phyloP scores from a whole-genome alignment of 2,329 filamentous ascomycete genomes.

The Pseudohalonectria lignicola region DNA sequence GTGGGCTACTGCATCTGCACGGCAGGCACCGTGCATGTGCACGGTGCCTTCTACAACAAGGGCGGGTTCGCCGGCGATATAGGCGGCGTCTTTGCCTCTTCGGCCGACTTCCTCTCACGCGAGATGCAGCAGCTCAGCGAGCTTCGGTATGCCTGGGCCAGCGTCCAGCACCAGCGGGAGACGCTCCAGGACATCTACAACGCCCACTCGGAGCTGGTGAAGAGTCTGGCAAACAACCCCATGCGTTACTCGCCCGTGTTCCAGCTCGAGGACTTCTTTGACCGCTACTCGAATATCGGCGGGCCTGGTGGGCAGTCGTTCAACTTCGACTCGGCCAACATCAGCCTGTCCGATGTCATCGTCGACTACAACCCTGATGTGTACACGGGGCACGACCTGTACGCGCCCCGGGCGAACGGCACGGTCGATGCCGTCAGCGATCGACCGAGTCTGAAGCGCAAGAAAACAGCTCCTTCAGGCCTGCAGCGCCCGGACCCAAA shows the following conservation, averaged over 20 bases:
- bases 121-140: slow-evolving; percentile 75
- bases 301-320: slow-evolving; percentile 47
- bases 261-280: slow-evolving; percentile 80
- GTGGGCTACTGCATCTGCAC: slow-evolving; percentile 81
- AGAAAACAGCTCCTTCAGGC: slow-evolving; percentile 27
- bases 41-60: slow-evolving; percentile 69
- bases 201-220: slow-evolving; percentile 72
- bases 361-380: slow-evolving; percentile 49
- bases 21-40: slow-evolving; percentile 78
- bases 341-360: slow-evolving; percentile 57
- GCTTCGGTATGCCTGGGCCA: slow-evolving; percentile 64
- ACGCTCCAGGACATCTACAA: slow-evolving; percentile 67
- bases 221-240: slow-evolving; percentile 54
- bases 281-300: slow-evolving; percentile 56
- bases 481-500: slow-evolving; percentile 27
- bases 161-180: slow-evolving; percentile 69
- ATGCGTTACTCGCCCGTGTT: slow-evolving; percentile 71
- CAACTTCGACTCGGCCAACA: slow-evolving; percentile 62
- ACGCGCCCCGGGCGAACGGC: slow-evolving; percentile 23
- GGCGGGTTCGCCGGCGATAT: slow-evolving; percentile 20
- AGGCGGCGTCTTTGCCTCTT: slow-evolving; percentile 42
- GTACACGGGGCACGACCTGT: slow-evolving; percentile 36
- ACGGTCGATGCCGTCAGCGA: slow-evolving; percentile 7
- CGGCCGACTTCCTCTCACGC: slow-evolving; percentile 58
- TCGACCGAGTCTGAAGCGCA: slow-evolving; percentile 35